Base-by-base conservation (phyloP, 176 grass and related monocot genomes). In the Eleusine coracana region DNA sequence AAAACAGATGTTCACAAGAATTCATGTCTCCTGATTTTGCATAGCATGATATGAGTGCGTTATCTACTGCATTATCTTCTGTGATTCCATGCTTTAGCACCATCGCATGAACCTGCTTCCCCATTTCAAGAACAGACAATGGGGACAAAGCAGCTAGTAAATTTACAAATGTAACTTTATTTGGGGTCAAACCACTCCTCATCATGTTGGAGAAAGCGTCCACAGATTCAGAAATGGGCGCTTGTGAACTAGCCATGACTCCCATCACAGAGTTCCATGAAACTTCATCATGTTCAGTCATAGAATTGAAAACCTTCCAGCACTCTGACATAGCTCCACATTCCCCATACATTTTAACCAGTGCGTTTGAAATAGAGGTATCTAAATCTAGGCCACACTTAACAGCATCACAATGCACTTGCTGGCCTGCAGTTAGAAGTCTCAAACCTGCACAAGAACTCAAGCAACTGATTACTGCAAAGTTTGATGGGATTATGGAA, bases 211-310 rank as follows among this genome's bases (percentile, higher is more conserved):
- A 79, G 70, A 96, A 89, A 82, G 91, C 69, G 38, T 77, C 59
- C 41, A 93, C 40, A 28, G 73, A 85, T 80, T 93, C 86, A 72
- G 72, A 49, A 44, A 85, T 44, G 59, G 84, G 79, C 62, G 71
- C 73, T 70, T 80, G 77, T 41, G 78, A 93, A 82, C 66, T 89
- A 48, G 80, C 81, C 67, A 93, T 80, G 78, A 87, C 86, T 39
- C 94, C 91, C 60, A 93, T 91, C 54, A 96, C 89, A 82, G 90
- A 89, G 42, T 96, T 96, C 91, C 94, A 96, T 61, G 91, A 96
- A 72, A 96, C 73, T 77, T 76, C 81, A 80, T 96, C 94, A 58
- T 91, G 74, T 74, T 80, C 78, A 70, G 66, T 31, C 86, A 93
- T 93, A 39, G 70, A 84, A 41, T 71, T 83, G 80, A 96, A 96